Percentiles rank a stretch among this genome's conserved stretches.
Evolutionary conservation across 1,284 basidiomycete species (phyloP).

Genomic region (Irpex rosettiformis): DNA sequence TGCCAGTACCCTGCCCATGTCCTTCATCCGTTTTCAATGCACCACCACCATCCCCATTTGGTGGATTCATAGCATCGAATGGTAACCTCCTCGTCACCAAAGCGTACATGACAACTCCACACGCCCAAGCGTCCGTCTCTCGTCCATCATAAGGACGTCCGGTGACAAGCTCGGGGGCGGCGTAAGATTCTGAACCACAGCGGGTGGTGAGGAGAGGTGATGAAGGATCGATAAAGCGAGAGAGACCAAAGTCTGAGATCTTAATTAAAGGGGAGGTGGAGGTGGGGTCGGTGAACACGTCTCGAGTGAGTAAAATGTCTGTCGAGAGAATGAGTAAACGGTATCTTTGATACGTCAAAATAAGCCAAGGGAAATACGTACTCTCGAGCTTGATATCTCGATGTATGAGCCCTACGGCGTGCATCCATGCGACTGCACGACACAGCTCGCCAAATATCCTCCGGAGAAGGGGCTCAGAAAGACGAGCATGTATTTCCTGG

Average conservation of each 20-base stretch:
- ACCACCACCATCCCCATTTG: background rate
- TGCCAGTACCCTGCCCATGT: no score
- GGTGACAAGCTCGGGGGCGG: slow-evolving; percentile 83
- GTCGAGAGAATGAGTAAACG: slow-evolving; percentile 16
- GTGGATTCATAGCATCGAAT: slow-evolving; percentile 36
- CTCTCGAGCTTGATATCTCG: slow-evolving; percentile 95
- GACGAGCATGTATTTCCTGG: slow-evolving; percentile 46
- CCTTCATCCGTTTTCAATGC: slow-evolving; percentile 3
- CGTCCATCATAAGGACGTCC: slow-evolving; percentile 79
- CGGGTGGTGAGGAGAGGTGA: slow-evolving; percentile 77
- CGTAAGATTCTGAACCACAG: slow-evolving; percentile 90
- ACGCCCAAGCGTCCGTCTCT: slow-evolving; percentile 88
- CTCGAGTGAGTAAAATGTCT: slow-evolving; percentile 54
- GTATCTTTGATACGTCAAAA: slow-evolving; percentile 2
- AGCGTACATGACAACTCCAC: slow-evolving; percentile 82
- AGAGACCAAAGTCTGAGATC: slow-evolving; percentile 88
- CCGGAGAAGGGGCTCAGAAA: slow-evolving; percentile 61
- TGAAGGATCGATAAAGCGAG: slow-evolving; percentile 76
- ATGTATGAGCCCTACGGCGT: slow-evolving; percentile 84
- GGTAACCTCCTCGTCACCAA: slow-evolving; percentile 63
- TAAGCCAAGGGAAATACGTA: slow-evolving; percentile 37
- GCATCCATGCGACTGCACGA: slow-evolving; percentile 87
- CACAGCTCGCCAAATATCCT: slow-evolving; percentile 81
- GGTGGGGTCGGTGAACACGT: slow-evolving; percentile 30
- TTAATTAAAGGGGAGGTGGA: slow-evolving; percentile 68